Evolutionary conservation across 2,329 filamentous ascomycete species (phyloP), one percentile per base, ranked within the genome.

Genomic region (Alternaria alternata): DNA sequence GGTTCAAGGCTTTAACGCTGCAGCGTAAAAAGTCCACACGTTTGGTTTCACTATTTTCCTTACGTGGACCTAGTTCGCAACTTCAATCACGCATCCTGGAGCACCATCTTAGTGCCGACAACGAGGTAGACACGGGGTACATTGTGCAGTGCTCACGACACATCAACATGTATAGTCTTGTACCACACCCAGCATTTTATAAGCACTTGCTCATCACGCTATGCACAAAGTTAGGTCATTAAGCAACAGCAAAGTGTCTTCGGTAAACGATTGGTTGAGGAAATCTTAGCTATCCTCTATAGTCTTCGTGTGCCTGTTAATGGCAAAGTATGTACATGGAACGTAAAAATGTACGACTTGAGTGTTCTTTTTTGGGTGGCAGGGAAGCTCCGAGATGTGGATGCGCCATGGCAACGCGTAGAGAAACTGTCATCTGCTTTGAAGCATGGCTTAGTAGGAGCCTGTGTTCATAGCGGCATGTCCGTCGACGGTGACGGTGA

Each of bases 401-500:
- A 18, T 39, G 9, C 34, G 18, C 16, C 46, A 24, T 24, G 36
- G 39, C 39, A 16, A 42, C 14, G 20, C 4, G 20, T 8, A 26
- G 11, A 20, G 30, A 43, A 7, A 24, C 26, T 3, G 14, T 42
- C 26, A 32, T 32, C 20, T n/a, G 30, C 28, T n/a, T 39, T 3
- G 5, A 28, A 30, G 5, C 20, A 28, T 20, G 5, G n/a, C 26
- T n/a, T 62, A 64, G 44, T 59, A 59, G 12, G 52, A 56, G 9
- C 51, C 42, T 14, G 55, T 58, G 36, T 30, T 38, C 38, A 55
- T 51, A 14, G 51, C 36, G 14, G 12, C 51, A 43, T 46, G 43
- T 5, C 51, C 59, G 9, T 28, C 63, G 11, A 73, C 64, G 7
- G 72, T 75, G 1, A 76, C 62, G 41, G 70, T 75, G 11, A 68